phyloP scores from a whole-genome alignment of 495 filamentous ascomycete genomes.

The Penicillium chermesinum region DNA sequence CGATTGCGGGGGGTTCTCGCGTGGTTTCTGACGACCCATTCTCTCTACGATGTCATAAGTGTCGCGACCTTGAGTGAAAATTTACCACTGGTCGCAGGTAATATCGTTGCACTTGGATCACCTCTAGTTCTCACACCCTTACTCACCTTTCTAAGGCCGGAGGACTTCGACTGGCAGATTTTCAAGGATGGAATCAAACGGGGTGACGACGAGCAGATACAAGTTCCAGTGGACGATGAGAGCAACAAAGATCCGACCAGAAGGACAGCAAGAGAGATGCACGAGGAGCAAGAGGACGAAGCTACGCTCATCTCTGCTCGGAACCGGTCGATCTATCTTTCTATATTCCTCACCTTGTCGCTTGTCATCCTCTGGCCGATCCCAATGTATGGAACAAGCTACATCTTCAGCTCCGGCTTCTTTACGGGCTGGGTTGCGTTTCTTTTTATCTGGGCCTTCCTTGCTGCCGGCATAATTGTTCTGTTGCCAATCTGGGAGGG shows the following conservation, averaged over 20 bases:
- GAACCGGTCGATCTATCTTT: conserved; percentile 24
- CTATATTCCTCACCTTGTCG: conserved; percentile 25
- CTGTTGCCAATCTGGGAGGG: neutral
- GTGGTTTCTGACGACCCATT: conserved; percentile 34
- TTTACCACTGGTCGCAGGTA: conserved; percentile 38
- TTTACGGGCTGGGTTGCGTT: conserved; percentile 44
- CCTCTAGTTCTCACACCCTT: conserved; percentile 29
- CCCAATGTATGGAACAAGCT: conserved; percentile 33
- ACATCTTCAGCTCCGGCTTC: conserved; percentile 30
- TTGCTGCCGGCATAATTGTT: neutral
- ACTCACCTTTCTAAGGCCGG: conserved; percentile 7
- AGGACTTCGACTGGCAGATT: neutral
- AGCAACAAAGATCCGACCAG: neutral
- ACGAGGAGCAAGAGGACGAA: neutral
- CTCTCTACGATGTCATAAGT: conserved; percentile 26
- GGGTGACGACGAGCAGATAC: neutral
- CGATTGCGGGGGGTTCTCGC: conserved; percentile 24
- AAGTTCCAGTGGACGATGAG: neutral
- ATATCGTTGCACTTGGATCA: conserved; percentile 29
- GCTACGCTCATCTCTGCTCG: conserved; percentile 13
- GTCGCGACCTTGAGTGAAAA: conserved; percentile 31
- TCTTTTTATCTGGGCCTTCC: conserved; percentile 40
- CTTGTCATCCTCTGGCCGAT: conserved; percentile 37
- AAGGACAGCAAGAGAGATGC: neutral
- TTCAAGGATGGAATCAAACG: neutral